Evolutionary conservation across 768 basidiomycete species (phyloP), one percentile per base, ranked within the genome.

Genomic region (Termitomyces bulborhizus): DNA sequence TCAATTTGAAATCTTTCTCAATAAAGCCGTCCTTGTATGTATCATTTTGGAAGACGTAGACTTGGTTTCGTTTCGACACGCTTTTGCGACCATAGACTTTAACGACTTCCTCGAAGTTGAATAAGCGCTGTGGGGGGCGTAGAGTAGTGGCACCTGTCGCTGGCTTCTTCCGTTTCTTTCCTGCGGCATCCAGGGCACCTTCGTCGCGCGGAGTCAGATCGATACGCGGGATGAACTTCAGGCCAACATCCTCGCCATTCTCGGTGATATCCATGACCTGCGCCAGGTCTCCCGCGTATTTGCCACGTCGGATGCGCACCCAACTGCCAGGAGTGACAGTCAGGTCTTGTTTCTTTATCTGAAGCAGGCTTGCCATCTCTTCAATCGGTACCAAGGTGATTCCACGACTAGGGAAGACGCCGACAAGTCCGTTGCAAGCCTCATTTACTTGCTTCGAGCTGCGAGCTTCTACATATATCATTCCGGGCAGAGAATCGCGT

Each of bases 211-310:
- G 96, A 56, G 87, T 91, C 51, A 98, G 77, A 72, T 99, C 97
- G 67, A 99, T 97, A 64, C 97, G 90, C n/a, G 97, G 97, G 56
- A 99, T 83, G 66, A 97, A 93, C 67, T 92, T 89, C 62, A 98
- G 78, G 0, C 90, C 93, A 46, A 94, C 88, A 49, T 93, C 90
- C 65, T 98, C 95, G 51, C 91, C 88, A 55, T 91, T 92, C 71
- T 98, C 91, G 18, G 90, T 90, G 57, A 96, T 81, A 66, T 97
- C 95, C 71, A 96, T 78, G 48, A 99, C 92, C 67, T 97, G 94
- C 1, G 97, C 97, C 47, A 99, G 76, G 69, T 99, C 97, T 15
- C 93, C 93, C 42, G 88, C 80, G 66, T 99, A 97, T 65, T 90
- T 95, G 44, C 96, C 96, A 39, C 94, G 85, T 64, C 85, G 87